Conservation (phyloP, 164 flowering plant species). For the Pachysandra terminalis region DNA sequence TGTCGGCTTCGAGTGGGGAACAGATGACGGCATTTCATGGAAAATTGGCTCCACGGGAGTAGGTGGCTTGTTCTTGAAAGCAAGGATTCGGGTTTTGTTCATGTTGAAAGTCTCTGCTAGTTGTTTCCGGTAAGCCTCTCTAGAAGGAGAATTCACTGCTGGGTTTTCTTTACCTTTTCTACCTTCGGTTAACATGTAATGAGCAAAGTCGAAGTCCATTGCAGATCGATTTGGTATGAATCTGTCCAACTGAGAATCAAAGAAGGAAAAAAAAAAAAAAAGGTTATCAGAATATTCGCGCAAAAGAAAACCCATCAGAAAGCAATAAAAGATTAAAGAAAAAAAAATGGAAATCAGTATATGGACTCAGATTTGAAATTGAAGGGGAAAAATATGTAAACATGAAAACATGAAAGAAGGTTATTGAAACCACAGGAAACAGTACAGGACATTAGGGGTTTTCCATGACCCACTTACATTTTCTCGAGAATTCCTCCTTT, state of each 20-base stretch:
- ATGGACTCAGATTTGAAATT: too few species aligned
- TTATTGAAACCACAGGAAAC: not conserved
- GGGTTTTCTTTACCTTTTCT: conserved; percentile 46
- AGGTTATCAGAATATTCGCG: not conserved
- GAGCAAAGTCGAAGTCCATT: conserved; percentile 53
- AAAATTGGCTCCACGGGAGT: conserved; percentile 27
- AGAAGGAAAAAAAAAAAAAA: not conserved
- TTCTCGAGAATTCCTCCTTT: conserved; percentile 32
- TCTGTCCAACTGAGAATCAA: conserved; percentile 38
- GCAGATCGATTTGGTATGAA: conserved; percentile 57
- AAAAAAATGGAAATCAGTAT: too few species aligned
- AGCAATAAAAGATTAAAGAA: too few species aligned
- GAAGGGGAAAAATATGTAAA: not conserved
- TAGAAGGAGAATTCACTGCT: conserved; percentile 31
- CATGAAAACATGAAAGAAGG: not conserved
- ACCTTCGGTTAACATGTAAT: conserved; percentile 37
- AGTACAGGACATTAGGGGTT: not conserved
- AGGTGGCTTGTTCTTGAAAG: conserved; percentile 56
- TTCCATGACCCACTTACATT: conserved; percentile 25
- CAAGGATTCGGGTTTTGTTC: conserved; percentile 50
- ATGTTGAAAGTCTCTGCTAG: conserved; percentile 41
- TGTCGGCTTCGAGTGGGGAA: conserved; percentile 20
- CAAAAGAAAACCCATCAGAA: not conserved
- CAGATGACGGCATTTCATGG: conserved; percentile 18
- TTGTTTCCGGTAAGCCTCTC: conserved; percentile 45